Evolutionary conservation across 139 green algal genomes (phyloP).

Genomic region (Chlamydomonas sp.): DNA sequence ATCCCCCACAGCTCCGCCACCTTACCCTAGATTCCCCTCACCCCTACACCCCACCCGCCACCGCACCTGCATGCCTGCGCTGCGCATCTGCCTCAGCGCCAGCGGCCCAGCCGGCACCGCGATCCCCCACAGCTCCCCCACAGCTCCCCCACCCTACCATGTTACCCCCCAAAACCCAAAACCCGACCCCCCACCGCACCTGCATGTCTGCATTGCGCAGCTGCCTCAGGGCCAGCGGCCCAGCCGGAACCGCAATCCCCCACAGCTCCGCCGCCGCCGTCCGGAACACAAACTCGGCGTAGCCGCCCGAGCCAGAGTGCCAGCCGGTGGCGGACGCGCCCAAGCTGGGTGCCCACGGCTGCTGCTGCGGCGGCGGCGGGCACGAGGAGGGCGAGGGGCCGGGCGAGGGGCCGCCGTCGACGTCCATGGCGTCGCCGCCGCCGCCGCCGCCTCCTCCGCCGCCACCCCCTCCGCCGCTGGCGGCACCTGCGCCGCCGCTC

Average conservation of each 20-base stretch:
- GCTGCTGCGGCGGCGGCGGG: too few relatives aligned
- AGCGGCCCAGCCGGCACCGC: slow-evolving; percentile 28
- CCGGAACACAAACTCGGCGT: slow-evolving; percentile 71
- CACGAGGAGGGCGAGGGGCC: too few relatives aligned
- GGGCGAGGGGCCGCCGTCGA: too few relatives aligned
- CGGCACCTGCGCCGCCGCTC: too few relatives aligned
- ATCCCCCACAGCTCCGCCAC: slow-evolving; percentile 60
- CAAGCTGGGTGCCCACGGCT: too few relatives aligned
- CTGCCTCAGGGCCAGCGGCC: slow-evolving; percentile 52
- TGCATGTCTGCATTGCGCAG: slow-evolving; percentile 31
- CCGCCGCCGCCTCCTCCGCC: too few relatives aligned
- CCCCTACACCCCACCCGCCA: not conserved
- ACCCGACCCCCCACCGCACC: not conserved
- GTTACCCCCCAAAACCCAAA: not conserved
- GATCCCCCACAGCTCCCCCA: not conserved
- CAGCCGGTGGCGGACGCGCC: too few relatives aligned
- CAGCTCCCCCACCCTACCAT: slow-evolving; percentile 1
- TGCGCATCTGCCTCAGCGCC: slow-evolving; percentile 41
- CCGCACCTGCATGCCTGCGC: slow-evolving; percentile 8
- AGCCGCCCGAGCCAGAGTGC: slow-evolving; percentile 83
- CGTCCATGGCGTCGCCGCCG: too few relatives aligned
- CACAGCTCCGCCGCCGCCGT: slow-evolving; percentile 65
- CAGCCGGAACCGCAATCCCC: slow-evolving; percentile 44
- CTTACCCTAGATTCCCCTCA: not conserved
- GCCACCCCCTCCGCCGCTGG: too few relatives aligned